phyloP scores from a whole-genome alignment of 2,329 filamentous ascomycete species.

The Pleoardoris graminearum region DNA sequence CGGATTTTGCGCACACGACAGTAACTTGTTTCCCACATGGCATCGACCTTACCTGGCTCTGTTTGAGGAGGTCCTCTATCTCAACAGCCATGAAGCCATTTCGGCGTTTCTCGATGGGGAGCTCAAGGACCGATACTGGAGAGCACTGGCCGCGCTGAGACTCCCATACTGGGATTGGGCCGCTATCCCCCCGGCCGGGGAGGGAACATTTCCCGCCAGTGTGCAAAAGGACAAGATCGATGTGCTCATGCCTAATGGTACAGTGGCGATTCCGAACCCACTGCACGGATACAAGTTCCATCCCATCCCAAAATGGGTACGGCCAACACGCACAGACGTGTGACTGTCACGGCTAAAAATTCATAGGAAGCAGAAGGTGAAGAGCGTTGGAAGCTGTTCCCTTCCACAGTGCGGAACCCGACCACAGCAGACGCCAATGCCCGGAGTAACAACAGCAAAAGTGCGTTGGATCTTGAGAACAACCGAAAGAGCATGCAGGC shows the following conservation, averaged over 20 bases:
- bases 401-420: conserved; percentile 50
- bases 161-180: conserved; percentile 55
- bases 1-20: conserved; percentile 78
- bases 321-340: not conserved
- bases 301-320: conserved; percentile 49
- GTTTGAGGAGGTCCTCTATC: conserved; percentile 54
- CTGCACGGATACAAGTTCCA: conserved; percentile 50
- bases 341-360: not conserved
- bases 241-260: conserved; percentile 38
- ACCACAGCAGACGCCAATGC: conserved; percentile 19
- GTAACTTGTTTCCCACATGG: conserved; percentile 78
- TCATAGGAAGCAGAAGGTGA: conserved; percentile 11
- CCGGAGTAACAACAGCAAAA: conserved; percentile 26
- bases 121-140: conserved; percentile 41
- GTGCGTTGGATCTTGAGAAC: conserved; percentile 57
- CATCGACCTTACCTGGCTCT: conserved; percentile 76
- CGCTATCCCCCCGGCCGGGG: conserved; percentile 36
- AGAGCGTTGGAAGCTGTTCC: conserved; percentile 15
- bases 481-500: conserved; percentile 60
- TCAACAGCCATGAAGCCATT: conserved; percentile 44
- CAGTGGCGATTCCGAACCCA: conserved; percentile 45
- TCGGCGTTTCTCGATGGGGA: conserved; percentile 45
- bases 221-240: conserved; percentile 39
- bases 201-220: conserved; percentile 42
- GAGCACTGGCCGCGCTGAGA: conserved; percentile 44